Conservation (phyloP, 345 rosid species). For the sweet orange (Citrus sinensis) region DNA sequence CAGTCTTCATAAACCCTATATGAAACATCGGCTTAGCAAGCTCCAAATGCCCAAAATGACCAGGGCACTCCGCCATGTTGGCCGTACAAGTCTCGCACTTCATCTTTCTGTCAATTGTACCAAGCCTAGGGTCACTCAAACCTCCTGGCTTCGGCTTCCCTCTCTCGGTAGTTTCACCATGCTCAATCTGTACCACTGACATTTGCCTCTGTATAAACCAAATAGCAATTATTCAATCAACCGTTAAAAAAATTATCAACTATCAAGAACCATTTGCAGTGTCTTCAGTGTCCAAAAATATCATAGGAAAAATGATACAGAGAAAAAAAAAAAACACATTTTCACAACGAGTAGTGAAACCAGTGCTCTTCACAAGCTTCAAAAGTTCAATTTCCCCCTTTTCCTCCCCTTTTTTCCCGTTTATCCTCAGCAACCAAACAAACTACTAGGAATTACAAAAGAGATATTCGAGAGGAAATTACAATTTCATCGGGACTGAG, state of each 20-base stretch:
- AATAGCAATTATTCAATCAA: constrained; percentile 3
- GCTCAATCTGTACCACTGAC: constrained; percentile 89
- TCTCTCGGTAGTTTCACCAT: constrained; percentile 83
- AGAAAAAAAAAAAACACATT: background rate
- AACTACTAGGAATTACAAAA: constrained; percentile 1
- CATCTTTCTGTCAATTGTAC: constrained; percentile 87
- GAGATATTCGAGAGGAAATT: constrained; percentile 27
- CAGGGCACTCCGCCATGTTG: constrained; percentile 94
- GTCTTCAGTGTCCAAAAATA: background rate
- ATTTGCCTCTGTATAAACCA: constrained; percentile 77
- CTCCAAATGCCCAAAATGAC: constrained; percentile 96
- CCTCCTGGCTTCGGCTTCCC: constrained; percentile 87
- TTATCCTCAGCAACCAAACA: constrained; percentile 9
- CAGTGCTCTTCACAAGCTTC: background rate
- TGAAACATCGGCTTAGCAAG: constrained; percentile 98
- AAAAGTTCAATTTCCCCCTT: background rate
- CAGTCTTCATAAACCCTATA: constrained; percentile 89
- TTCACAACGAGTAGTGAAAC: background rate
- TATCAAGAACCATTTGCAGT: background rate
- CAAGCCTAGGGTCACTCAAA: constrained; percentile 79
- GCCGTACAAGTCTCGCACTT: constrained; percentile 95
- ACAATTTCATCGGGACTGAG: constrained; percentile 97
- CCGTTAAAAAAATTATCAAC: background rate
- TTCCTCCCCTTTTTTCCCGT: background rate
- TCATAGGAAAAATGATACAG: background rate